A percentile compares a stretch with the other conserved stretches of the same genome.
Conservation (phyloP, 164 flowering plant genomes). For the Berberis vulgaris region DNA sequence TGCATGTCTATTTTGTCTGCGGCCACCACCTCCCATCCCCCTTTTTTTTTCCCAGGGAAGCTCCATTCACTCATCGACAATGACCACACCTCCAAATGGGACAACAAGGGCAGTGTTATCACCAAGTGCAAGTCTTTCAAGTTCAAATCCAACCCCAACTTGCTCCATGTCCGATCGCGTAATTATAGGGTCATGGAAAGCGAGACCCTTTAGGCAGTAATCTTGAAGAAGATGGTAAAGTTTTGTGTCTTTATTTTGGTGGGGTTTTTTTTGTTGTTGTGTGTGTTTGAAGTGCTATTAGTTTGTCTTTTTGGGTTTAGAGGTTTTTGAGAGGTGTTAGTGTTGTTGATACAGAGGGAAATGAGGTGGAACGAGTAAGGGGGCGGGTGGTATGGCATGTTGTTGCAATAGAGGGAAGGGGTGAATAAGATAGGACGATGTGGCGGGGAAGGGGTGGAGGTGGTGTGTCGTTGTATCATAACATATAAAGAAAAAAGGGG, state of each 20-base stretch:
- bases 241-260: neutral
- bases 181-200: slow-evolving; percentile 46
- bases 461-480: too few species aligned
- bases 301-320: neutral
- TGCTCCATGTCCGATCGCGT: slow-evolving; percentile 59
- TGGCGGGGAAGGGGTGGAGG: too few species aligned
- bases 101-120: slow-evolving; percentile 56
- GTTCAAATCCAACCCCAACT: slow-evolving; percentile 80
- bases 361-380: too few species aligned
- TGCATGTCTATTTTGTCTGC: too few species aligned
- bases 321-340: neutral
- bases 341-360: too few species aligned
- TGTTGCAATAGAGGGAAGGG: too few species aligned
- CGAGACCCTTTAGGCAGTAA: slow-evolving; percentile 87
- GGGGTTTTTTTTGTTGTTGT: neutral
- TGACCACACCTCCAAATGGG: slow-evolving; percentile 41
- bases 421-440: too few species aligned
- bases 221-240: slow-evolving; percentile 87
- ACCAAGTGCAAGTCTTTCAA: slow-evolving; percentile 77
- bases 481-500: too few species aligned
- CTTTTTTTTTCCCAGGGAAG: slow-evolving; percentile 81
- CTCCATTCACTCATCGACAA: slow-evolving; percentile 37
- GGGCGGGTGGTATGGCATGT: too few species aligned
- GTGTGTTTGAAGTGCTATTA: neutral
- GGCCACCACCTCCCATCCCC: slow-evolving; percentile 75